These are phyloP conservation scores for Saturnispora galanensis DNA, from an alignment of 805 yeast species.

Conservation along the genomic window DNA sequence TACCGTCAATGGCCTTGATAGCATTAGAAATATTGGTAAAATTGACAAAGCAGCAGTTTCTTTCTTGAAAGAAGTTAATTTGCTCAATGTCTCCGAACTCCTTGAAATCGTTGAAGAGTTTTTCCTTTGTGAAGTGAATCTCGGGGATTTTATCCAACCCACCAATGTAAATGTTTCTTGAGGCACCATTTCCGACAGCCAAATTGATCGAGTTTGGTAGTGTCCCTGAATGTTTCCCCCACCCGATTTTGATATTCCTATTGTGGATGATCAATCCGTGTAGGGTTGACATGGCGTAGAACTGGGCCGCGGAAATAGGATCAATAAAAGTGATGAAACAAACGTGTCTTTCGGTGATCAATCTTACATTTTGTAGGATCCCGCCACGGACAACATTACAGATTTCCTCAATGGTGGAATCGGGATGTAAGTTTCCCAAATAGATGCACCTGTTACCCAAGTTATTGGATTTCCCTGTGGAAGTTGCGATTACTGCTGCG, in stretches of 20 bases:
- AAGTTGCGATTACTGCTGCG: constrained; percentile 93
- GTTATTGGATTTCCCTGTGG: constrained; percentile 88
- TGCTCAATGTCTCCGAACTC: constrained; percentile 93
- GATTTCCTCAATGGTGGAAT: constrained; percentile 80
- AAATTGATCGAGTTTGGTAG: constrained; percentile 75
- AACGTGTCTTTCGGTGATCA: constrained; percentile 76
- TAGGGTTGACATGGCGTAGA: constrained; percentile 85
- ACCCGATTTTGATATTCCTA: constrained; percentile 82
- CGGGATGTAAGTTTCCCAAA: constrained; percentile 82
- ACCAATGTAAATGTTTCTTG: constrained; percentile 88
- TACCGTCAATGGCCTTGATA: constrained; percentile 84
- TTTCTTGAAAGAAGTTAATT: constrained; percentile 74
- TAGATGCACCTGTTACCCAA: constrained; percentile 91
- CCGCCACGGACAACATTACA: constrained; percentile 97
- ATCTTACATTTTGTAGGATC: constrained; percentile 70
- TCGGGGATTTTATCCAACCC: constrained; percentile 27
- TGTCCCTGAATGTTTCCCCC: constrained; percentile 97
- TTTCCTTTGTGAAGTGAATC: constrained; percentile 26
- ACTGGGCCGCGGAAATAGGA: constrained; percentile 96
- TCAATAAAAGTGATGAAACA: constrained; percentile 94
- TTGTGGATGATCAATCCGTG: constrained; percentile 83
- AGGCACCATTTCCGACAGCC: constrained; percentile 90
- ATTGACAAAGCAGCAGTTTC: constrained; percentile 84
- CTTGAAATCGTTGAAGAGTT: constrained; percentile 62
- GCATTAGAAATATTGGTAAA: constrained; percentile 88